Evolutionary conservation across 2,329 filamentous ascomycete species (phyloP).

Genomic region (Beauveria australis): DNA sequence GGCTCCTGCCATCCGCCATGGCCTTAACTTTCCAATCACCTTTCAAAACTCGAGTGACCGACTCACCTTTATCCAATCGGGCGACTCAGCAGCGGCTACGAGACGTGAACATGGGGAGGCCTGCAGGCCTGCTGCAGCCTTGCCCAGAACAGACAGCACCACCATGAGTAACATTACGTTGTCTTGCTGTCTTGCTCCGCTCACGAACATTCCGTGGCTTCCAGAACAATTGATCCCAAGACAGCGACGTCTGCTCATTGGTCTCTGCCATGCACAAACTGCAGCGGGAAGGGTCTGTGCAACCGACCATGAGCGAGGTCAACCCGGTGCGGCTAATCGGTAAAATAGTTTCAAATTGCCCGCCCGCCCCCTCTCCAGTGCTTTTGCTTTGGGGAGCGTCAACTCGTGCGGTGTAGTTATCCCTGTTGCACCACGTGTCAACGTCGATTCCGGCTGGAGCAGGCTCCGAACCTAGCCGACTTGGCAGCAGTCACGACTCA

Average conservation of each 20-base stretch:
- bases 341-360: no score
- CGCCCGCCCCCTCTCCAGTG: no score
- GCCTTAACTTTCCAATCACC: no score
- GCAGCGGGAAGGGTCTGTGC: not conserved
- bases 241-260: not conserved
- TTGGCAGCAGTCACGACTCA: not conserved
- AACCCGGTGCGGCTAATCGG: no score
- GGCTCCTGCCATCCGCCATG: no score
- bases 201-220: not conserved
- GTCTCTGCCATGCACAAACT: not conserved
- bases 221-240: not conserved
- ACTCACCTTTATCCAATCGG: not conserved
- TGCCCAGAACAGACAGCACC: not conserved
- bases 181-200: not conserved
- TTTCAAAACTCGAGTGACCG: no score
- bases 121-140: not conserved
- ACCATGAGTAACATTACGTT: no score
- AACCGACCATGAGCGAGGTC: no score
- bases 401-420: not conserved
- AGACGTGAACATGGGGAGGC: not conserved
- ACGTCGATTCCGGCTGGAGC: conserved; percentile 6
- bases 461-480: not conserved
- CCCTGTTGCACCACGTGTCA: conserved; percentile 11
- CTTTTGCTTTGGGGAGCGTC: not conserved
- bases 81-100: not conserved